phyloP scores from a whole-genome alignment of 306 rosid genomes.

The Cucumis sativus region DNA sequence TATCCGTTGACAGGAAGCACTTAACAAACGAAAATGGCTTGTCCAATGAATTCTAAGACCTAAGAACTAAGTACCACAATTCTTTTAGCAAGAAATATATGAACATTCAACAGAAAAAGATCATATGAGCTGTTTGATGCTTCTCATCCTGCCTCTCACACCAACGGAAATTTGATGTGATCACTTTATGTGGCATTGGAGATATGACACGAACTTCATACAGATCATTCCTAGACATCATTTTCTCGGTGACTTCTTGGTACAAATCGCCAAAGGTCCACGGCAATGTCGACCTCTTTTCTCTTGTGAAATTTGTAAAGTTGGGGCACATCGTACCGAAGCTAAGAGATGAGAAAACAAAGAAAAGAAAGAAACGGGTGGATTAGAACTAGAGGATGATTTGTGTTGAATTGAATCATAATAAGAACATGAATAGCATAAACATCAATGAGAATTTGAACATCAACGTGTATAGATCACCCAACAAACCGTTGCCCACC shows the following conservation, averaged over 20 bases:
- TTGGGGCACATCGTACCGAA: conserved; percentile 60
- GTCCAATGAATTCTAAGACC: not conserved
- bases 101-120: not conserved
- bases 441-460: not conserved
- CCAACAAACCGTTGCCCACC: conserved; percentile 29
- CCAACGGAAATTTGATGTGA: not conserved
- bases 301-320: conserved; percentile 87
- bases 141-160: not conserved
- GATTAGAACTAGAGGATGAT: not conserved
- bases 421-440: not conserved
- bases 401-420: not conserved
- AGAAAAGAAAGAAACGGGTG: conserved; percentile 4
- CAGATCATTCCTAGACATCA: no score
- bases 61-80: not conserved
- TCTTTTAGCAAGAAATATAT: not conserved
- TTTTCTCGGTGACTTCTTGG: conserved; percentile 24
- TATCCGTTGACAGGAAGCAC: not conserved
- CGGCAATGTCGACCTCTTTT: conserved; percentile 73
- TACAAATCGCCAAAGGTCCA: conserved; percentile 85
- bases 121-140: not conserved
- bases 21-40: not conserved
- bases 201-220: not conserved
- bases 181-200: not conserved
- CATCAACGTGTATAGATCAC: not conserved
- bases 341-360: conserved; percentile 36